These are phyloP conservation scores for Mortierella polycephala DNA, from an alignment of 371 early-diverging fungal genomes.

Conservation along the genomic window DNA sequence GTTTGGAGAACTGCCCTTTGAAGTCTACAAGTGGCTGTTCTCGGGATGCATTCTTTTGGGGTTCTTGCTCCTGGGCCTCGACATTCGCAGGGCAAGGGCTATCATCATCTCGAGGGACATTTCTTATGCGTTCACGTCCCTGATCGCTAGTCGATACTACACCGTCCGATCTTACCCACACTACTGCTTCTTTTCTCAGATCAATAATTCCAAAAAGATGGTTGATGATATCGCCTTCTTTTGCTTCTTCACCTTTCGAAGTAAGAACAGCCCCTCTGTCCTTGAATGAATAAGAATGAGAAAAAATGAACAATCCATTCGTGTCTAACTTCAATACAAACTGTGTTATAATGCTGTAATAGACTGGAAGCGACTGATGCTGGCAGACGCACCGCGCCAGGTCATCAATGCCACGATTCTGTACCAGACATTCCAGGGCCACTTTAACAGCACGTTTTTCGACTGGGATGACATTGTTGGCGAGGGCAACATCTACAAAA, in stretches of 20 bases:
- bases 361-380: constrained; percentile 88
- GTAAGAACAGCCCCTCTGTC: constrained; percentile 51
- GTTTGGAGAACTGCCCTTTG: constrained; percentile 56
- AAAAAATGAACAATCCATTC: neutral
- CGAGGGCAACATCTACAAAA: constrained; percentile 20
- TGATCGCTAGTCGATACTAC: constrained; percentile 77
- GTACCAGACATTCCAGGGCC: constrained; percentile 46
- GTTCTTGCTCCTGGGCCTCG: constrained; percentile 75
- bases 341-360: constrained; percentile 1
- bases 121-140: constrained; percentile 79
- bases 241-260: constrained; percentile 87
- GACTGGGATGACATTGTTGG: constrained; percentile 33
- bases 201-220: constrained; percentile 71
- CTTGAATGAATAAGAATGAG: neutral
- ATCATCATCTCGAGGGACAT: constrained; percentile 80
- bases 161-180: constrained; percentile 70
- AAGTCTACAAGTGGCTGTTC: constrained; percentile 70
- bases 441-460: constrained; percentile 13
- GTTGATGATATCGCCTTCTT: constrained; percentile 85
- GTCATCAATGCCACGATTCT: constrained; percentile 71
- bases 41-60: constrained; percentile 76
- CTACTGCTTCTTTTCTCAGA: constrained; percentile 84
- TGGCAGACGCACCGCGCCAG: constrained; percentile 89
- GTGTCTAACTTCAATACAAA: too few species aligned
- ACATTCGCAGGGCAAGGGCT: constrained; percentile 74